Conservation (phyloP, 1,284 basidiomycete genomes). For the Mycena citricolor region DNA sequence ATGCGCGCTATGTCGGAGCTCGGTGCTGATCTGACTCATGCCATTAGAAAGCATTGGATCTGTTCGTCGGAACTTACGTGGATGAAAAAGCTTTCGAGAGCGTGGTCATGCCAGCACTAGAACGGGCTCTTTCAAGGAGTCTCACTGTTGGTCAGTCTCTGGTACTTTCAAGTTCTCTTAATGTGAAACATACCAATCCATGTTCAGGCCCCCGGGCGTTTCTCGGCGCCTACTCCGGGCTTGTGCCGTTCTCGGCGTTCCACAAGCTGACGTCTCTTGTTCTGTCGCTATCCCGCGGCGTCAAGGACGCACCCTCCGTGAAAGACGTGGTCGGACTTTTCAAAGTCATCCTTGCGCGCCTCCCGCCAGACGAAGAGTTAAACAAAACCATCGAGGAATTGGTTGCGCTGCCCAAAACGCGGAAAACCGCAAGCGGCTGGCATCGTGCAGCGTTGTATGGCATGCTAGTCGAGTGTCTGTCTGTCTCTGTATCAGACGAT, state of each 20-base stretch:
- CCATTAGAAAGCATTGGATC: constrained; percentile 17
- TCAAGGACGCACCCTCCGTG: constrained; percentile 78
- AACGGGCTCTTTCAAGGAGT: constrained; percentile 13
- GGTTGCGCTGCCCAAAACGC: constrained; percentile 69
- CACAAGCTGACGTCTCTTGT: constrained; percentile 53
- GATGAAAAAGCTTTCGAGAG: constrained; percentile 13
- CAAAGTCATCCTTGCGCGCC: constrained; percentile 43
- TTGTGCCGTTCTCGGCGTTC: constrained; percentile 15
- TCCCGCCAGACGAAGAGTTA: constrained; percentile 34
- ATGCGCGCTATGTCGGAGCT: not conserved
- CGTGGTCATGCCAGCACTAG: constrained; percentile 16
- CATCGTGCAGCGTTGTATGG: constrained; percentile 82
- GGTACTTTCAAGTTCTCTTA: not conserved
- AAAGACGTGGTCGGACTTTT: constrained; percentile 69
- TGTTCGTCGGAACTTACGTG: constrained; percentile 20
- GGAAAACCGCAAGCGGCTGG: constrained; percentile 85
- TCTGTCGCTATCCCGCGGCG: constrained; percentile 61
- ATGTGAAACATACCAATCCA: constrained; percentile 33
- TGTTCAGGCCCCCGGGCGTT: constrained; percentile 38
- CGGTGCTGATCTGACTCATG: not conserved
- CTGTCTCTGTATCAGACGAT: constrained; percentile 55
- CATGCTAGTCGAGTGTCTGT: constrained; percentile 66
- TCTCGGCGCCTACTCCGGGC: constrained; percentile 14
- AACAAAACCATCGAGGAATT: constrained; percentile 59
- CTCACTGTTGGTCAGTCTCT: constrained; percentile 10